phyloP scores from a whole-genome alignment of 1,284 basidiomycete genomes.

The Macrocystidia cucumis region DNA sequence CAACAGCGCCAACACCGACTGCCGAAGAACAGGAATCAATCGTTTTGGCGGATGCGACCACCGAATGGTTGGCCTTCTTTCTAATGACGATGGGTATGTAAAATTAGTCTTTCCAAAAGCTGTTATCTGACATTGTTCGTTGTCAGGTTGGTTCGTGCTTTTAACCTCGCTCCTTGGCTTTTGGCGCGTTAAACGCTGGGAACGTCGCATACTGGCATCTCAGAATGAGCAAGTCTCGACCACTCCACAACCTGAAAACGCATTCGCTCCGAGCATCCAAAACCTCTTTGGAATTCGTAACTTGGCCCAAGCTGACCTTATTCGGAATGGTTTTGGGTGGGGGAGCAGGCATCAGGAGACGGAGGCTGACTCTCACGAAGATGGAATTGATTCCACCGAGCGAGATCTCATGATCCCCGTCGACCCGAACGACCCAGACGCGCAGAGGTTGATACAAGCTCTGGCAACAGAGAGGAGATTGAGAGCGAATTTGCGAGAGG shows the following conservation, averaged over 20 bases:
- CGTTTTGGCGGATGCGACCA: conserved; percentile 46
- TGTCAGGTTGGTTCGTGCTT: conserved; percentile 82
- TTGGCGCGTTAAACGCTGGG: conserved; percentile 90
- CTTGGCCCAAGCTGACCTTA: conserved; percentile 35
- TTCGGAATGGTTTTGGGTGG: conserved; percentile 47
- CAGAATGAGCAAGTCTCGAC: conserved; percentile 27
- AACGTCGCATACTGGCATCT: conserved; percentile 61
- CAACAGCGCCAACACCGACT: conserved; percentile 16
- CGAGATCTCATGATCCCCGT: conserved; percentile 31
- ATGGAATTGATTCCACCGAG: conserved; percentile 19
- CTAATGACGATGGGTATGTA: conserved; percentile 81
- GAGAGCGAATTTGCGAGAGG: conserved; percentile 51
- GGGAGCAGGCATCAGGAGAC: conserved; percentile 19
- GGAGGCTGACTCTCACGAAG: no score
- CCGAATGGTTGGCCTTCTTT: conserved; percentile 90
- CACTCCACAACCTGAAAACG: conserved; percentile 32
- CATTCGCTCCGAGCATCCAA: conserved; percentile 32
- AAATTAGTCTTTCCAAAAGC: not conserved
- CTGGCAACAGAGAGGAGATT: conserved; percentile 47
- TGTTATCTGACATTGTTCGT: not conserved
- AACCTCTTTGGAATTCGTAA: not conserved
- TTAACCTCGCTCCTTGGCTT: conserved; percentile 84
- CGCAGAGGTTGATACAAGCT: conserved; percentile 35
- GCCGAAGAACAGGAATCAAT: conserved; percentile 32
- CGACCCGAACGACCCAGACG: conserved; percentile 35